Conservation (phyloP, 2,329 filamentous ascomycete species). For the Microcyclospora pomicola region DNA sequence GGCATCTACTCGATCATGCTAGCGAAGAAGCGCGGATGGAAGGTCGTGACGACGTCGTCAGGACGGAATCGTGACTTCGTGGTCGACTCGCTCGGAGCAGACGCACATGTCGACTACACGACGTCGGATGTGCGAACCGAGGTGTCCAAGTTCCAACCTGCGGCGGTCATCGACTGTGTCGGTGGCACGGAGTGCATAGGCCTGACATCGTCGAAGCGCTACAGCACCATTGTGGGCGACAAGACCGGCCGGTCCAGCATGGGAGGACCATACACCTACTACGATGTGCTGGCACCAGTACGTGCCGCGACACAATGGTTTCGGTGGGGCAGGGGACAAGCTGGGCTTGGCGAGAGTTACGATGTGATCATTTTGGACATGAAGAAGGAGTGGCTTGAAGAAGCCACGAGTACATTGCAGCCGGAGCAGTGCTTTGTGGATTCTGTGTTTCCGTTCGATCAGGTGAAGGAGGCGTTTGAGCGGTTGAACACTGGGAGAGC, state of each 20-base stretch:
- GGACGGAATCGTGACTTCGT: slow-evolving; percentile 44
- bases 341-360: slow-evolving; percentile 22
- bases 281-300: slow-evolving; percentile 13
- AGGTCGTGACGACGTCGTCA: slow-evolving; percentile 40
- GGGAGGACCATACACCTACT: slow-evolving; percentile 22
- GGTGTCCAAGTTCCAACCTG: slow-evolving; percentile 38
- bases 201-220: slow-evolving; percentile 33
- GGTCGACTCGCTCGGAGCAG: slow-evolving; percentile 41
- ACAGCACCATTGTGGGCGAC: slow-evolving; percentile 30
- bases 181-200: slow-evolving; percentile 27
- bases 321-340: slow-evolving; percentile 27
- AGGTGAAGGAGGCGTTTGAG: slow-evolving; percentile 30
- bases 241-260: slow-evolving; percentile 21
- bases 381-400: slow-evolving; percentile 37
- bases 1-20: slow-evolving; percentile 22
- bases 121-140: slow-evolving; percentile 33
- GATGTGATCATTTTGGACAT: slow-evolving; percentile 28
- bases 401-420: slow-evolving; percentile 41
- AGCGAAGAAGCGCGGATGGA: slow-evolving; percentile 20
- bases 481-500: slow-evolving; percentile 21
- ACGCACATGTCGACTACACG: slow-evolving; percentile 51
- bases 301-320: slow-evolving; percentile 16
- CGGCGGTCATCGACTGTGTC: slow-evolving; percentile 47
- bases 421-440: slow-evolving; percentile 42
- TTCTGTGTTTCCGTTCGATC: slow-evolving; percentile 41